Evolutionary conservation across 306 rosid species (phyloP), one percentile per base, ranked within the genome.

Genomic region (Comarum palustre): DNA sequence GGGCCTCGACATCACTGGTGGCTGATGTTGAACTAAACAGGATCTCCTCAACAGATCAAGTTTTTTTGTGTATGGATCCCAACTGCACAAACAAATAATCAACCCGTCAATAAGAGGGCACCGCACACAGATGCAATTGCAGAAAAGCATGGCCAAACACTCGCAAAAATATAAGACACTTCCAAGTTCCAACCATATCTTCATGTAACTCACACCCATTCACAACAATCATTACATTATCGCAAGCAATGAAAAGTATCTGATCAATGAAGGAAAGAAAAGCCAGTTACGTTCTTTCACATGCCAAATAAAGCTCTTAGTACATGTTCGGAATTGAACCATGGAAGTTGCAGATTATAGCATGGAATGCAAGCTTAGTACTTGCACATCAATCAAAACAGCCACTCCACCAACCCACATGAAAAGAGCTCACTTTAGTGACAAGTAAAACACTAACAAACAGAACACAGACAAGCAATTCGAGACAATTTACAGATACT

Each of bases 1-100:
- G 81, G 12, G 78, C 16, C 31, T 54, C 76, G 8, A 68, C 74
- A 61, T 82, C 82, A n/a, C 73, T 48, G 7, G 69, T 60, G 42
- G 89, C 75, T 0, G 86, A 72, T 34, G 90, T 69, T 46, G 87
- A 73, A 69, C 79, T 39, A 32, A 85, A 78, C 16, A 87, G 82
- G 63, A 73, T 73, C 16, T 89, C 86, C 68, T 86, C 93, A 5
- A 80, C 89, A 34, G 80, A 80, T 75, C 85, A 65, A 69, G 83
- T 41, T 41, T 50, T 82, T 69, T 82, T 85, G 52, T 82, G 81
- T 47, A 68, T 73, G 42, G 89, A 54, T 78, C 75, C 85, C 91
- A 84, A 84, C 88, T 84, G 77, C 85, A 77, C 39, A 36, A 19
- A 69, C 27, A 68, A 24, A 58, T 19, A 42, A 58, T 14, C 43